Percentiles rank a stretch among this genome's conserved stretches.
Conservation (phyloP, 257 asterid genomes). For the Parsonsia alboflavescens region DNA sequence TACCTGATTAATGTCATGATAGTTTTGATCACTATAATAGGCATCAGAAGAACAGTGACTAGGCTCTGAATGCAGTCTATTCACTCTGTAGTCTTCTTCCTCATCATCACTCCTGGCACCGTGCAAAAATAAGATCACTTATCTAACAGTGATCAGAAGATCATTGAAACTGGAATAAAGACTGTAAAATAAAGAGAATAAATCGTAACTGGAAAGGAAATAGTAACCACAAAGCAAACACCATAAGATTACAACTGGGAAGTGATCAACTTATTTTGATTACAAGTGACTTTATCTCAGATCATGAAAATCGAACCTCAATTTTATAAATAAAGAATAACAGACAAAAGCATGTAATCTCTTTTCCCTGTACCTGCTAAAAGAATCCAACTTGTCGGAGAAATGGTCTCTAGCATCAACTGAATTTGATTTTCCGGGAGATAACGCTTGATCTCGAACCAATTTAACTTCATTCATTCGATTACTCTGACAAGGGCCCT, state of each 20-base stretch:
- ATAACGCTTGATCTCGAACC: slow-evolving; percentile 31
- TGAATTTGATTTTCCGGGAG: slow-evolving; percentile 33
- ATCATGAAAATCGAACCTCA: neutral
- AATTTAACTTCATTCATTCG: slow-evolving; percentile 38
- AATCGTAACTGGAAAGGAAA: neutral
- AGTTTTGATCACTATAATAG: slow-evolving; percentile 30
- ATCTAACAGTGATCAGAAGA: neutral
- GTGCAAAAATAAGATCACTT: slow-evolving; percentile 15
- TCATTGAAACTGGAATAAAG: neutral
- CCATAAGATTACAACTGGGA: neutral
- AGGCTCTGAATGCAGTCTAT: slow-evolving; percentile 41
- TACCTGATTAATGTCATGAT: slow-evolving; percentile 31
- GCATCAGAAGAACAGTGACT: slow-evolving; percentile 24
- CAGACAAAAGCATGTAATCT: neutral
- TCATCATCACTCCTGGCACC: slow-evolving; percentile 65
- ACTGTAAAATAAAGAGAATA: neutral
- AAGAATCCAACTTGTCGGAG: slow-evolving; percentile 39
- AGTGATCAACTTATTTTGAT: neutral
- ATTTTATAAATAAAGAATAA: neutral
- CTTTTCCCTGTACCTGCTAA: slow-evolving; percentile 49
- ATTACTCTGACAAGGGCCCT: slow-evolving; percentile 33
- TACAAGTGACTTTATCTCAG: neutral
- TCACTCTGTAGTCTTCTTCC: slow-evolving; percentile 50
- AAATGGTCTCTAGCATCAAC: slow-evolving; percentile 39
- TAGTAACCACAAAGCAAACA: neutral